phyloP scores from a whole-genome alignment of 352 stramenopile genomes.

The Saprolegnia parasitica region DNA sequence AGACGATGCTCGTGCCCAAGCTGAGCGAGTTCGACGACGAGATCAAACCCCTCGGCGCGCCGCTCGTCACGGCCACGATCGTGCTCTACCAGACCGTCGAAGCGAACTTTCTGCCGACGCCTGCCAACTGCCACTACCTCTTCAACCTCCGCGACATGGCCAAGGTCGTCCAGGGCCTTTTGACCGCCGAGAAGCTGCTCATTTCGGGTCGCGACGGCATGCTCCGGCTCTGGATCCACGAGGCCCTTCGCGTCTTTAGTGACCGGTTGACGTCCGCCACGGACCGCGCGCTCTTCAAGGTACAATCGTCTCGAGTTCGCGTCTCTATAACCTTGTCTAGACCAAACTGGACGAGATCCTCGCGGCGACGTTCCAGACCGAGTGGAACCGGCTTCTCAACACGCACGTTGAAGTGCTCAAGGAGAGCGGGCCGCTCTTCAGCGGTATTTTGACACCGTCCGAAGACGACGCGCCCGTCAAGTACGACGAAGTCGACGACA shows the following conservation, averaged over 20 bases:
- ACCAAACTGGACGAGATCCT: constrained; percentile 75
- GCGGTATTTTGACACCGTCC: constrained; percentile 62
- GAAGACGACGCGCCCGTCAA: constrained; percentile 37
- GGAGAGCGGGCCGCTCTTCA: constrained; percentile 77
- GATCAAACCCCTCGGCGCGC: constrained; percentile 71
- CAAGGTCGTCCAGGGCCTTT: constrained; percentile 79
- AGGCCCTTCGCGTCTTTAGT: constrained; percentile 85
- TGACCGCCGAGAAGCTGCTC: constrained; percentile 69
- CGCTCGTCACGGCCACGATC: constrained; percentile 77
- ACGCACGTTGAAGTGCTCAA: constrained; percentile 61
- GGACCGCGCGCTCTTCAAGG: constrained; percentile 87
- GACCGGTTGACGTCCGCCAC: constrained; percentile 86
- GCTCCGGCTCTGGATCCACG: constrained; percentile 87
- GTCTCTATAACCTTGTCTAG: constrained; percentile 16
- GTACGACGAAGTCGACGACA: constrained; percentile 81
- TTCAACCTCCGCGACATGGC: constrained; percentile 89
- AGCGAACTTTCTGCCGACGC: constrained; percentile 83
- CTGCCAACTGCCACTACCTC: constrained; percentile 85
- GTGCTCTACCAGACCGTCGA: constrained; percentile 82
- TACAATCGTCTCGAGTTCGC: too few species aligned
- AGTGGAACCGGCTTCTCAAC: constrained; percentile 60
- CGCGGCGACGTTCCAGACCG: constrained; percentile 67
- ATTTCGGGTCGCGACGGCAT: constrained; percentile 67
- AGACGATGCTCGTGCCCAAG: constrained; percentile 84
- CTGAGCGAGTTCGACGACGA: constrained; percentile 84